Conservation (phyloP, 164 flowering plant species). For the Aristolochia californica region DNA sequence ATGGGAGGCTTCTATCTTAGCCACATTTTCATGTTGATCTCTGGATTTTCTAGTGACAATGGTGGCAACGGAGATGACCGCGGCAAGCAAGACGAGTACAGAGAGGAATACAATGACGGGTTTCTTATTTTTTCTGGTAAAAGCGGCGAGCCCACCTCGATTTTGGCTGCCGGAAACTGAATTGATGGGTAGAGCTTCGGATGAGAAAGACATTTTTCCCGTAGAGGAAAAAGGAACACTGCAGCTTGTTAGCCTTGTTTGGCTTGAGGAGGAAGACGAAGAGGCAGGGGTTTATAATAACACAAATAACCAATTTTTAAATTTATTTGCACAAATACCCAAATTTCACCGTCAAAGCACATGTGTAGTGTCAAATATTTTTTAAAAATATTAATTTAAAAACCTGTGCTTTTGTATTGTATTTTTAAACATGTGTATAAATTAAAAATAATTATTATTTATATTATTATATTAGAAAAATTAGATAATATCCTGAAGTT, state of each 20-base stretch:
- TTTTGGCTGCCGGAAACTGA: not conserved
- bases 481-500: too few species aligned
- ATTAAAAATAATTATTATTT: too few species aligned
- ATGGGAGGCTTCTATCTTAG: constrained; percentile 20
- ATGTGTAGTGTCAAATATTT: too few species aligned
- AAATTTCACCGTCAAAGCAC: too few species aligned
- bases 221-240: too few species aligned
- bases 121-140: constrained; percentile 22
- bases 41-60: constrained; percentile 5
- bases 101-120: constrained; percentile 23
- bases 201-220: not conserved
- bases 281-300: not conserved
- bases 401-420: too few species aligned
- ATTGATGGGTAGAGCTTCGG: not conserved
- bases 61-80: constrained; percentile 27
- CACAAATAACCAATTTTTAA: too few species aligned
- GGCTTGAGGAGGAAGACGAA: not conserved
- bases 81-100: constrained; percentile 27
- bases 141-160: not conserved
- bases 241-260: not conserved
- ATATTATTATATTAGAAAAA: too few species aligned
- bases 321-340: too few species aligned
- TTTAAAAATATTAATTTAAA: too few species aligned
- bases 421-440: too few species aligned
- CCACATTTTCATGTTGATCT: constrained; percentile 3